Percentiles rank a stretch among this genome's conserved stretches.
These are phyloP conservation scores for Sugiyamaella japonica DNA, from an alignment of 1,139 yeast genomes.

Conservation along the genomic window DNA sequence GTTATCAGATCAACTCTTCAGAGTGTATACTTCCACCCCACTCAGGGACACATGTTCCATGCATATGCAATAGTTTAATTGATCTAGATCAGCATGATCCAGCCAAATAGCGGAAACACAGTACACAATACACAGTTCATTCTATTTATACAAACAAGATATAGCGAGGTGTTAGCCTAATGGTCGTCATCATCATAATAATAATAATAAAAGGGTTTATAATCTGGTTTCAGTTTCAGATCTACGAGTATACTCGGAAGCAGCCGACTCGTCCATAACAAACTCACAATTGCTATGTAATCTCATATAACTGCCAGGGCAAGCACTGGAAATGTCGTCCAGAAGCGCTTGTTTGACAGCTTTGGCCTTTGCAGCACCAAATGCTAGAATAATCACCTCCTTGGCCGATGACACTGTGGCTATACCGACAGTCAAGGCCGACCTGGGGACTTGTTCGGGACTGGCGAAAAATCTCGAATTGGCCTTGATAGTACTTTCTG, in stretches of 20 bases:
- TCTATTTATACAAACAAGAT: slow-evolving; percentile 1
- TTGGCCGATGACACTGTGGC: slow-evolving; percentile 62
- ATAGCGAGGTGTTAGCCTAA: neutral
- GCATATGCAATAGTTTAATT: too few species aligned
- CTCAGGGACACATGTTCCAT: neutral
- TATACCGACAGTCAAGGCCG: slow-evolving; percentile 60
- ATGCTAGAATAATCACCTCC: slow-evolving; percentile 47
- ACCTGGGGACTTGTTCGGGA: slow-evolving; percentile 51
- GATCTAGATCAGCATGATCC: too few species aligned
- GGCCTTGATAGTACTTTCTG: slow-evolving; percentile 55
- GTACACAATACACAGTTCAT: too few species aligned
- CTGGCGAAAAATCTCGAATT: slow-evolving; percentile 57
- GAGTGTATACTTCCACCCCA: too few species aligned
- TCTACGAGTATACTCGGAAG: slow-evolving; percentile 23
- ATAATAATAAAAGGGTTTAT: neutral
- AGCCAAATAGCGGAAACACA: too few species aligned
- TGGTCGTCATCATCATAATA: slow-evolving; percentile 3
- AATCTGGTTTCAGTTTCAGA: slow-evolving; percentile 23
- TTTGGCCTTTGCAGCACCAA: slow-evolving; percentile 34
- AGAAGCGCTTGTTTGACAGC: slow-evolving; percentile 33
- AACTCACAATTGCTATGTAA: slow-evolving; percentile 30
- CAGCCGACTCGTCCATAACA: slow-evolving; percentile 31
- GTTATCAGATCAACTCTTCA: too few species aligned
- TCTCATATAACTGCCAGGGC: slow-evolving; percentile 36
- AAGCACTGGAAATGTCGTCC: slow-evolving; percentile 31